phyloP scores from a whole-genome alignment of 768 basidiomycete genomes.

The Phlebiopsis gigantea region DNA sequence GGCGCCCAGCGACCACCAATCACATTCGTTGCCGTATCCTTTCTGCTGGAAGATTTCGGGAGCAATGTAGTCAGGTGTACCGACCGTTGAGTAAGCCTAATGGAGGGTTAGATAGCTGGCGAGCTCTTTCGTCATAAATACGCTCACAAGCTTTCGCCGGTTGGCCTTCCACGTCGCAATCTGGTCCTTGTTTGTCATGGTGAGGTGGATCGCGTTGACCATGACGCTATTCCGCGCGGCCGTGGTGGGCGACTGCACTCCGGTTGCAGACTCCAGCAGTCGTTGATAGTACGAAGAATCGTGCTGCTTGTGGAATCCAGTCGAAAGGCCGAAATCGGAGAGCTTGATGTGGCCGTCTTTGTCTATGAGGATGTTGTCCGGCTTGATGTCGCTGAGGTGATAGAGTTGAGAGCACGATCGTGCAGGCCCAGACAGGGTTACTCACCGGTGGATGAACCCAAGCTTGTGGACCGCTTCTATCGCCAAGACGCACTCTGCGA shows the following conservation, averaged over 20 bases:
- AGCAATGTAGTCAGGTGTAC: conserved; percentile 94
- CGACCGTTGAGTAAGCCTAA: conserved; percentile 96
- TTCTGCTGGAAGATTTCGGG: conserved; percentile 95
- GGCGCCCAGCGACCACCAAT: conserved; percentile 99
- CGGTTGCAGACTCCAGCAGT: conserved; percentile 65
- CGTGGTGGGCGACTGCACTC: conserved; percentile 36
- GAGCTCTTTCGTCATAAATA: not conserved
- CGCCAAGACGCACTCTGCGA: conserved; percentile 96
- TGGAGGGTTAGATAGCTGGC: not conserved
- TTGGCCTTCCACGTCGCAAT: conserved; percentile 99
- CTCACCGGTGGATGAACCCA: conserved; percentile 95
- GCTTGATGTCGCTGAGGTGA: conserved; percentile 85
- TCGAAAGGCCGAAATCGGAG: conserved; percentile 97
- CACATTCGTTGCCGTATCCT: conserved; percentile 98
- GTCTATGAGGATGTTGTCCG: conserved; percentile 98
- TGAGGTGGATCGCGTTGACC: conserved; percentile 96
- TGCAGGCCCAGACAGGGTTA: not conserved
- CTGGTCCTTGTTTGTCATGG: conserved; percentile 88
- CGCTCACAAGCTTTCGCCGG: conserved; percentile 81
- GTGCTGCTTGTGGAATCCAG: conserved; percentile 98
- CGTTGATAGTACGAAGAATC: conserved; percentile 94
- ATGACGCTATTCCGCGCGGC: conserved; percentile 85
- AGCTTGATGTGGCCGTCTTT: conserved; percentile 96
- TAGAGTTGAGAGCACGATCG: conserved; percentile 3
- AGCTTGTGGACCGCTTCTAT: conserved; percentile 97